Percentiles rank a stretch among this genome's conserved stretches.
Evolutionary conservation across 768 basidiomycete genomes (phyloP).

Genomic region (Pholiota molesta): DNA sequence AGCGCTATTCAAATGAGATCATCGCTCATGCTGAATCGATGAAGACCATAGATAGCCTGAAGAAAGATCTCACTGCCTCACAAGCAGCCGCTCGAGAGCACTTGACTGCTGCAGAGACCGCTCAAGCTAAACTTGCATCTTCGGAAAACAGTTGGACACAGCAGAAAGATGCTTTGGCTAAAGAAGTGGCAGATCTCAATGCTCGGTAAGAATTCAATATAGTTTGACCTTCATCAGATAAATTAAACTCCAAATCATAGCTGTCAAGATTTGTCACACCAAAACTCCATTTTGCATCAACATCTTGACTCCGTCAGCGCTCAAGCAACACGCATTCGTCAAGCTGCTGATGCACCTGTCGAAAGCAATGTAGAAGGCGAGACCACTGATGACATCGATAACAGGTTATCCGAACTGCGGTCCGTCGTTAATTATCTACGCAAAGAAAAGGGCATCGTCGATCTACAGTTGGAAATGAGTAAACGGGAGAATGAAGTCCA

Average conservation of each 20-base stretch:
- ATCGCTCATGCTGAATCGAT: constrained; percentile 85
- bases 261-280: constrained; percentile 71
- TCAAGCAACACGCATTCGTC: constrained; percentile 80
- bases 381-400: constrained; percentile 53
- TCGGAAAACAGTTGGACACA: constrained; percentile 82
- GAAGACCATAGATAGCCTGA: constrained; percentile 67
- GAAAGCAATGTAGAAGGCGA: constrained; percentile 39
- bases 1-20: constrained; percentile 81
- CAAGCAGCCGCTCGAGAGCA: constrained; percentile 62
- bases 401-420: constrained; percentile 72
- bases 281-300: constrained; percentile 78
- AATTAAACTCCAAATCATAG: constrained; percentile 35
- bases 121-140: constrained; percentile 67
- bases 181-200: constrained; percentile 75
- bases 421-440: constrained; percentile 81
- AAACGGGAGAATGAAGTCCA: constrained; percentile 74
- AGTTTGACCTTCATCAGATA: background rate
- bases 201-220: constrained; percentile 50
- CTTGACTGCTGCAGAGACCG: constrained; percentile 67
- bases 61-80: constrained; percentile 57
- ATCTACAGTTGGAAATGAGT: constrained; percentile 82
- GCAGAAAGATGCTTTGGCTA: constrained; percentile 76
- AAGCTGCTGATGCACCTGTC: constrained; percentile 60
- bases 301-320: constrained; percentile 85
- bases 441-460: constrained; percentile 91